These are phyloP conservation scores for Penicillium bovifimosum DNA, from an alignment of 495 filamentous ascomycete genomes.

Conservation along the genomic window DNA sequence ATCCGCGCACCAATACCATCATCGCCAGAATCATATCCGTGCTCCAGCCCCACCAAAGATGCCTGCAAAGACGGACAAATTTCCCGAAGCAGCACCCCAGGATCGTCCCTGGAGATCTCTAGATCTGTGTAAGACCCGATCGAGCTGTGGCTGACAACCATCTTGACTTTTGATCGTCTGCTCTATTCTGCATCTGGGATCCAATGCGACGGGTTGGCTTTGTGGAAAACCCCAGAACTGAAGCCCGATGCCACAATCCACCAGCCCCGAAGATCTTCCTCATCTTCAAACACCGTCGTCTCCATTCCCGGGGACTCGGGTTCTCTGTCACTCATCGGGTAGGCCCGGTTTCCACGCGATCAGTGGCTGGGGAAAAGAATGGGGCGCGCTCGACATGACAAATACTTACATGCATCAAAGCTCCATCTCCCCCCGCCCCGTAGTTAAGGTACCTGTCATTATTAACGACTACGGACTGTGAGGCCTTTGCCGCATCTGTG, in stretches of 20 bases:
- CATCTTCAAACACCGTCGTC: not conserved
- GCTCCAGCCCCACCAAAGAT: not conserved
- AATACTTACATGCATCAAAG: conserved; percentile 1
- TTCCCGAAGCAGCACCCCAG: conserved; percentile 18
- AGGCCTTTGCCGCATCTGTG: not conserved
- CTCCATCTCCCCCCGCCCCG: not conserved
- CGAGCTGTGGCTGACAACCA: conserved; percentile 16
- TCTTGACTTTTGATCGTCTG: conserved; percentile 5
- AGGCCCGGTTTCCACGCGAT: conserved; percentile 19
- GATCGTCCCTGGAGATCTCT: conserved; percentile 22
- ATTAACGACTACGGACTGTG: conserved; percentile 3
- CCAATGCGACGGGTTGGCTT: not conserved
- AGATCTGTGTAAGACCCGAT: conserved; percentile 16
- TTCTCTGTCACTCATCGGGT: conserved; percentile 7
- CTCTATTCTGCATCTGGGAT: not conserved
- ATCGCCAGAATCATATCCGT: not conserved
- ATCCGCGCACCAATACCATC: conserved; percentile 2
- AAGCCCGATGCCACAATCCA: not conserved
- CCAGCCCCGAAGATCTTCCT: not conserved
- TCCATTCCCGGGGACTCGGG: conserved; percentile 3
- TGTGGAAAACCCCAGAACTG: not conserved
- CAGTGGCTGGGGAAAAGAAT: conserved; percentile 12
- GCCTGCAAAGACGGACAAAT: conserved; percentile 24
- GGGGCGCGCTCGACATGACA: not conserved
- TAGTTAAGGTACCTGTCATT: not conserved